Evolutionary conservation across 306 rosid genomes (phyloP), one percentile per base, ranked within the genome.

Genomic region (Ormosia semicastrata): DNA sequence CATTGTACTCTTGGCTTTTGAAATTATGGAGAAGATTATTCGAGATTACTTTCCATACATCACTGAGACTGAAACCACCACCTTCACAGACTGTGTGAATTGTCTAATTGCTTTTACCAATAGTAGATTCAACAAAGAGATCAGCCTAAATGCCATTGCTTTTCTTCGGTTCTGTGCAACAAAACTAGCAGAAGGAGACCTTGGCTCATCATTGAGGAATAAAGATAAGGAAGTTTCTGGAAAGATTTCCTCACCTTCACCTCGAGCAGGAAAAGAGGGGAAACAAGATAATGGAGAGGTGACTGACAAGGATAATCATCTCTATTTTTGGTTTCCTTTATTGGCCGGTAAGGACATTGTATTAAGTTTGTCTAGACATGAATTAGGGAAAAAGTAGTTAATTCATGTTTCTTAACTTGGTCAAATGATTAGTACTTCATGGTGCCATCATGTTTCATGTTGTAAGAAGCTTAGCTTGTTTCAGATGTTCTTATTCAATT

Each of bases 21-120:
- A 96, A 91, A 96, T 96, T 76, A 92, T 88, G 40, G 99, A 96
- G 92, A 96, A 96, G 89, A 96, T 96, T 59, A 92, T 96, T 79
- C 89, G 98, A 66, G 99, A 96, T 81, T 96, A 96, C 89, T 96
- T 96, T 73, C 99, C 99, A 1, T 92, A 91, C 86, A 96, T 96
- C 79, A 96, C 99, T 0, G 99, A 96, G 92, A 96, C 98, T 57
- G 99, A 94, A 85, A 96, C 99, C 79, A 96, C 99, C 69, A 94
- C 99, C 68, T 96, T 96, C 83, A 92, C 99, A 8, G 99, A 96
- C 84, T 96, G 97, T 72, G 98, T 96, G 70, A 96, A 96, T 88
- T 96, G 99, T 88, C 90, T 96, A 49, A 89, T 96, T 85, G 99
- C 98, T 24, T 96, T 96, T 84, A 96, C 98, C 84, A 96, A 92